Percentiles rank a stretch among this genome's conserved stretches.
Evolutionary conservation across 306 rosid genomes (phyloP).

Genomic region (Inga leiocalycina): DNA sequence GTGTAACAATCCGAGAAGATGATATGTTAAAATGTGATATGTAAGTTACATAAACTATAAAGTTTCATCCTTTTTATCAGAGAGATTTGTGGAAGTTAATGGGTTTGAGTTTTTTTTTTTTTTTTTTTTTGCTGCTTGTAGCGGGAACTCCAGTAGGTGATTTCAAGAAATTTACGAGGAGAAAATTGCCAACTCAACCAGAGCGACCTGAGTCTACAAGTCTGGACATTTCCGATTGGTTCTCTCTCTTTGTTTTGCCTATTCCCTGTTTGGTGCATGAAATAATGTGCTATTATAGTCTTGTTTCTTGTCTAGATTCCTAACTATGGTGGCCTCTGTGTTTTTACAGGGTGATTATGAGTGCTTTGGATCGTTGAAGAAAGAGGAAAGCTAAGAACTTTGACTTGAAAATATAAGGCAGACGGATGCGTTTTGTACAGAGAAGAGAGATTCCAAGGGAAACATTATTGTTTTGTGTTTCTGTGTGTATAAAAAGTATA

Average conservation of each 20-base stretch:
- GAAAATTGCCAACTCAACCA: slow-evolving; percentile 42
- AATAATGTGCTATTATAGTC: neutral
- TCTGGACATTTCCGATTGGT: slow-evolving; percentile 67
- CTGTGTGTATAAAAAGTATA: neutral
- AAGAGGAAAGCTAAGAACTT: slow-evolving; percentile 39
- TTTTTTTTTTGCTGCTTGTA: slow-evolving; percentile 22
- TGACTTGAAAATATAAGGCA: slow-evolving; percentile 25
- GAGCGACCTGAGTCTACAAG: slow-evolving; percentile 45
- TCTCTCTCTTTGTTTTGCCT: slow-evolving; percentile 8
- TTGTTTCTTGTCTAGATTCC: neutral
- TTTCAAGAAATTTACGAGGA: slow-evolving; percentile 62
- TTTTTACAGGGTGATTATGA: slow-evolving; percentile 69
- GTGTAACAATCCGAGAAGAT: neutral
- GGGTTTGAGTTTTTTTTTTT: neutral
- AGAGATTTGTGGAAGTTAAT: neutral
- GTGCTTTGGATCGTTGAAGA: slow-evolving; percentile 80
- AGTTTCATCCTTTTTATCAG: neutral
- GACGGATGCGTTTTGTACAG: slow-evolving; percentile 41
- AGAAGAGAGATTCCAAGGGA: slow-evolving; percentile 33
- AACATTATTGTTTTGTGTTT: slow-evolving; percentile 12
- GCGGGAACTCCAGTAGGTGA: slow-evolving; percentile 62
- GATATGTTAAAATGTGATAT: too few species aligned
- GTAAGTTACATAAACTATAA: neutral
- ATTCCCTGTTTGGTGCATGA: neutral
- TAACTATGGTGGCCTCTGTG: neutral